Base-by-base conservation (phyloP, 306 rosid species). In the Trichosanthes cucumerina region DNA sequence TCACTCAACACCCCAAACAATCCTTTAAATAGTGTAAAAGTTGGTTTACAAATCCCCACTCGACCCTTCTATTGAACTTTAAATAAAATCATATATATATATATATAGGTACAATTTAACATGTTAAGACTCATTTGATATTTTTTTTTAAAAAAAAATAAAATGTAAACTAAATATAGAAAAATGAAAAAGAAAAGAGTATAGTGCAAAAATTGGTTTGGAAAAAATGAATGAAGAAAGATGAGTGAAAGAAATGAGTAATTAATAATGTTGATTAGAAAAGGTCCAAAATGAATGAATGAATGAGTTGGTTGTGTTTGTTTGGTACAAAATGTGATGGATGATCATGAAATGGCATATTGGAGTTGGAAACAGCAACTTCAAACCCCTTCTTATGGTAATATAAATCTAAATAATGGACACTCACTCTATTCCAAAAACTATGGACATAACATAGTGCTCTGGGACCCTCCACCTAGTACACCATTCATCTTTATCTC, bases 291-390 rank as follows among this genome's bases (percentile, higher is more conserved):
- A 4, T 64, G 28, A 66, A 28, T 64, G 28, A 66, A 28, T 28
- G 33, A 28, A 66, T 43, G 76, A 12, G n/a, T 43, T 21, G 54
- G 7, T 28, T 23, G 36, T 43, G 54, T 68, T 68, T 66, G 74
- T 43, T 68, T 68, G 75, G 28, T 66, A 39, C 3, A 36, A 68
- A 68, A 68, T 68, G 49, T 36, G 74, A 66, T 66, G 74, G 70
- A 3, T 31, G 2, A 31, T n/a, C n/a, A n/a, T 33, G 23, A 64
- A 36, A 16, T 33, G 73, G 73, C 54, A 43, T 69, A 43, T 69
- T 41, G 36, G 76, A 70, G 56, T 70, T 70, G 76, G 76, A 44
- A 56, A 70, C 76, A 70, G 56, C 76, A 43, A 4, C n/a, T 44
- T 70, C 56, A 24, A 44, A n/a, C 47, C 8, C 15, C 4, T 57